phyloP scores from a whole-genome alignment of 305 asterid genomes.

The Fraxinus baroniana region DNA sequence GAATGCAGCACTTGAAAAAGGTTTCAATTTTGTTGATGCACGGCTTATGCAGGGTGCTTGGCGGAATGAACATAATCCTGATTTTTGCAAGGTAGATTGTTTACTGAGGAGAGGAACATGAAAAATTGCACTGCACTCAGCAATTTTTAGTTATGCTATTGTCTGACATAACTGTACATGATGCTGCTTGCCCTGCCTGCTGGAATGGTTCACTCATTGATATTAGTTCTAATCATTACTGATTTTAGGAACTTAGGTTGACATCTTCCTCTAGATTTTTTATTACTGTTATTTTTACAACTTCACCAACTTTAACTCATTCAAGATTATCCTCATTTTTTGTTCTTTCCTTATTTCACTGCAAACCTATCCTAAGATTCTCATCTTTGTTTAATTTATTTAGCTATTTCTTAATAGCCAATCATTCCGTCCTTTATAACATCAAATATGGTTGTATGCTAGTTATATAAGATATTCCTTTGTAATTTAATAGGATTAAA shows the following conservation, averaged over 20 bases:
- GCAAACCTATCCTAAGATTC: background rate
- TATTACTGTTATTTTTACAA: background rate
- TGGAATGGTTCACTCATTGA: constrained; percentile 12
- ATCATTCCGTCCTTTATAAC: background rate
- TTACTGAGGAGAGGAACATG: constrained; percentile 5
- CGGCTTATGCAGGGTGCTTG: constrained; percentile 97
- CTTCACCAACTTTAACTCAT: background rate
- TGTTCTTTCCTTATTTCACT: background rate
- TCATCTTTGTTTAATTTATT: background rate
- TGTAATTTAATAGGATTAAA: background rate
- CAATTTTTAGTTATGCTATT: constrained; percentile 7
- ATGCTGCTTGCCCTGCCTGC: background rate
- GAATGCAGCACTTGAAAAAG: constrained; percentile 70
- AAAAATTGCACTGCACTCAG: background rate
- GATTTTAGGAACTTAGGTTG: constrained; percentile 7
- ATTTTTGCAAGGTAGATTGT: constrained; percentile 77
- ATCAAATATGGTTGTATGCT: background rate
- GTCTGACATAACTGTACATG: constrained; percentile 8
- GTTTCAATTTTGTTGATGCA: constrained; percentile 90
- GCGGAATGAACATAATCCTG: constrained; percentile 95
- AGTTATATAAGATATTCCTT: background rate
- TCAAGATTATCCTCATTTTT: background rate
- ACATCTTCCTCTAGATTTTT: background rate
- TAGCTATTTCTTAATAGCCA: background rate
- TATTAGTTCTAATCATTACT: background rate